Evolutionary conservation across 1,284 basidiomycete genomes (phyloP), one percentile per base, ranked within the genome.

Genomic region (Afroboletus lepidellus): DNA sequence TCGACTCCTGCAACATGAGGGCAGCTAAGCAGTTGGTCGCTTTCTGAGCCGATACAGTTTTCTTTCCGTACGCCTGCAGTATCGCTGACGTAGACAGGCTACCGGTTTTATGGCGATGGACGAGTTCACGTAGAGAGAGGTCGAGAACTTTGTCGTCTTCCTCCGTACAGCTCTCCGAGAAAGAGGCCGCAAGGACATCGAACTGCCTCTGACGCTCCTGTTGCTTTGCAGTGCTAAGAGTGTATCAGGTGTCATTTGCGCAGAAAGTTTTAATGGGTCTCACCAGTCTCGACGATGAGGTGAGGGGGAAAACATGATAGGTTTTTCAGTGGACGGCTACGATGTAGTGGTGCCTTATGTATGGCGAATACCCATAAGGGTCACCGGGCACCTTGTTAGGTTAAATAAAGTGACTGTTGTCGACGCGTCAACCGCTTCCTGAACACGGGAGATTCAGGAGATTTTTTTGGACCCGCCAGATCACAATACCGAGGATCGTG

Each of bases 11-110:
- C 2, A 65, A 37, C 43, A 52, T 55, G 38, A 67, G 38, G 1
- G 54, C 57, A 12, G 71, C 62, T 1, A 71, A 47, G 44, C 69
- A 71, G 25, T 71, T 71, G 29, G 71, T 70, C 6, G 60, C 48
- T 27, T 59, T 64, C 24, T 71, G 71, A 9, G 70, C 71, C 0
- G 54, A 55, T 8, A 72, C 56, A 6, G 55, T 47, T 37, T 69
- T 70, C 49, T 70, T 70, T 30, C 65, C 65, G 11, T 67, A 67
- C 27, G 68, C 67, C 37, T 59, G 42, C 24, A 69, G 23, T 46
- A 70, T 68, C 12, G 56, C 52, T 4, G 62, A 39, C 3, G 61
- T 58, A 15, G 65, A 56, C 2, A 67, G 24, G 4, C 47, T 53
- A 16, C 63, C 65, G 21, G 52, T 41, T 3, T 48, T 53, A 29